Evolutionary conservation across 2,329 filamentous ascomycete genomes (phyloP).

Genomic region (Raffaelea deltoideospora): DNA sequence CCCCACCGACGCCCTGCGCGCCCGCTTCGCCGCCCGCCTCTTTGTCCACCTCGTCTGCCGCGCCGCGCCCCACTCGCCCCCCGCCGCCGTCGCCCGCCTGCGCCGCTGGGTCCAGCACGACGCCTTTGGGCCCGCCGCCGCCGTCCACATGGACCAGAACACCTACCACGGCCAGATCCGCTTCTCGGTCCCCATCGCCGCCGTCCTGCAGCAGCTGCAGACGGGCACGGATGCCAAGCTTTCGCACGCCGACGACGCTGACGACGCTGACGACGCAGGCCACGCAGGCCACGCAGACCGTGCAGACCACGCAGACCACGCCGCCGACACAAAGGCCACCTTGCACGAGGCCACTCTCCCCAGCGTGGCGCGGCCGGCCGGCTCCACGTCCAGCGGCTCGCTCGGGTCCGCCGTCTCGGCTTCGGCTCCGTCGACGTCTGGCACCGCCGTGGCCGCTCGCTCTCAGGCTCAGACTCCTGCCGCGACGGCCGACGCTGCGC

Average conservation of each 20-base stretch:
- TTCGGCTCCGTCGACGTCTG: neutral
- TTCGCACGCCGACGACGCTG: too few relatives aligned
- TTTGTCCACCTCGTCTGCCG: slow-evolving; percentile 69
- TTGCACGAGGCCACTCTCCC: too few relatives aligned
- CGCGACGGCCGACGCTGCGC: neutral
- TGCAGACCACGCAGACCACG: too few relatives aligned
- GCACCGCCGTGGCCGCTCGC: too few relatives aligned
- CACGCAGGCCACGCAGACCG: too few relatives aligned
- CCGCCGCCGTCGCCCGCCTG: slow-evolving; percentile 52
- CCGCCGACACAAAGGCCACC: too few relatives aligned
- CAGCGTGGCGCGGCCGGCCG: too few relatives aligned
- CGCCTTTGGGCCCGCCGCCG: slow-evolving; percentile 47
- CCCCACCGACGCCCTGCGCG: slow-evolving; percentile 54
- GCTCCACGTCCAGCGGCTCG: neutral
- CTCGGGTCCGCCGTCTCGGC: neutral
- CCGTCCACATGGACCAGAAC: slow-evolving; percentile 54
- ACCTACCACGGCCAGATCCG: slow-evolving; percentile 75
- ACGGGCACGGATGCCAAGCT: too few relatives aligned
- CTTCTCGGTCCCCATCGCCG: slow-evolving; percentile 59
- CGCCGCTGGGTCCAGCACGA: slow-evolving; percentile 49
- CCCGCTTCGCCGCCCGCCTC: slow-evolving; percentile 61
- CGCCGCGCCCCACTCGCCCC: slow-evolving; percentile 56
- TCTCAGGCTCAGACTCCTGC: too few relatives aligned
- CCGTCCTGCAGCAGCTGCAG: too few relatives aligned
- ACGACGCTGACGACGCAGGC: slow-evolving; percentile 3